phyloP scores from a whole-genome alignment of 2,329 filamentous ascomycete species.

The Epicoccum nigrum region DNA sequence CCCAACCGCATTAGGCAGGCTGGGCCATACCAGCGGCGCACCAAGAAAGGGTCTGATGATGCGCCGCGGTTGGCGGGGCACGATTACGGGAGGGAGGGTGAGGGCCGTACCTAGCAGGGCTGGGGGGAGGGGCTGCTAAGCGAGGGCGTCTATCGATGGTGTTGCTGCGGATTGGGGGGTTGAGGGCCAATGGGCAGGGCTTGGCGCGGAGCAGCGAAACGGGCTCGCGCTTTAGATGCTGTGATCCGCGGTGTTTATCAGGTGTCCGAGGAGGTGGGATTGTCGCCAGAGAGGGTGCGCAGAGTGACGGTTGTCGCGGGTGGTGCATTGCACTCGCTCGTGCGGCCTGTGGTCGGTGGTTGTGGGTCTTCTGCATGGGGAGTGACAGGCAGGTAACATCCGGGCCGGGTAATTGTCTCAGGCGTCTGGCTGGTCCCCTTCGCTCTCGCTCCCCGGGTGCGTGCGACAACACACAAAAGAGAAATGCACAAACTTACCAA shows the following conservation, averaged over 20 bases:
- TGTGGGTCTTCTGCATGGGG: not conserved
- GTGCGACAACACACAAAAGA: slow-evolving; percentile 17
- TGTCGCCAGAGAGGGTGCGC: slow-evolving; percentile 24
- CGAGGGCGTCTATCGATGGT: slow-evolving; percentile 28
- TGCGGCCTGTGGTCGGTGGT: not conserved
- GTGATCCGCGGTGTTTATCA: slow-evolving; percentile 8
- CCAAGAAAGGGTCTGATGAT: slow-evolving; percentile 6
- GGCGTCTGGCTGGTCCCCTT: slow-evolving; percentile 22
- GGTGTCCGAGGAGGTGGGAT: slow-evolving; percentile 34
- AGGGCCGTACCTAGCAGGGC: slow-evolving; percentile 20
- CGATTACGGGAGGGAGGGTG: slow-evolving; percentile 16
- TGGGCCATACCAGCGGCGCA: slow-evolving; percentile 28
- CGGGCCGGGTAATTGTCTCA: slow-evolving; percentile 25
- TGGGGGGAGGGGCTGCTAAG: slow-evolving; percentile 23
- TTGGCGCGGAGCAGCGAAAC: slow-evolving; percentile 45
- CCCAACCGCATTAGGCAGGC: slow-evolving; percentile 21
- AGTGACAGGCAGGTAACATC: slow-evolving; percentile 15
- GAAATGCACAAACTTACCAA: slow-evolving; percentile 68
- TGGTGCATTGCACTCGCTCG: not conserved
- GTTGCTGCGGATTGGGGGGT: slow-evolving; percentile 5
- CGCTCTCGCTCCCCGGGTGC: not conserved
- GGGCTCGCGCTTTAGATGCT: slow-evolving; percentile 19
- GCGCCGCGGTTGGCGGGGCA: slow-evolving; percentile 26
- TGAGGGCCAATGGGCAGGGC: slow-evolving; percentile 39
- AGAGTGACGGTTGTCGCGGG: slow-evolving; percentile 18